Evolutionary conservation across 1,139 yeast genomes (phyloP), one percentile per base, ranked within the genome.

Genomic region (Hansenula sp.): DNA sequence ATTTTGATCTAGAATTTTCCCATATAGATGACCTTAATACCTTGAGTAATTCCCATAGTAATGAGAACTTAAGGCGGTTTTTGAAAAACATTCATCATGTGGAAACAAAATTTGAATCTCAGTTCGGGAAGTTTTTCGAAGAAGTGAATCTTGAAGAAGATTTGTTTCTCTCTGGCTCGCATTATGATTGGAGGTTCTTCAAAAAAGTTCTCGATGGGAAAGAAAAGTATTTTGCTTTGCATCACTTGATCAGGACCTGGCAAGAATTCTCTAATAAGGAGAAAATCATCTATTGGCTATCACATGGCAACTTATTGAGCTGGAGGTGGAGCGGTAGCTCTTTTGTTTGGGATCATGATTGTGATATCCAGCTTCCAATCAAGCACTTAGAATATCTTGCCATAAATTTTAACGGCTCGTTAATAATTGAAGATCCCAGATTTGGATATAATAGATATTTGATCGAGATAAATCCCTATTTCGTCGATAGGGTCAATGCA

Each of bases 161-260:
- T 36, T 57, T 53, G 33, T 43, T 34, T 43, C 82, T 83, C 13
- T 77, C 55, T 38, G 81, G 81, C 1, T 72, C 71, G 46, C 94
- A 85, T 60, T 82, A 83, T 58, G 94, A 86, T 62, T 80, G 81
- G 77, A 68, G 91, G 43, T 85, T 86, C 54, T 85, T 81, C 65
- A 73, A 72, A 52, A 84, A 85, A n/a, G 66, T 76, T 12, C 62
- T 72, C 27, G 49, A 54, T 18, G 60, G 70, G 16, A 55, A 46
- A 15, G 75, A 73, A 53, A 67, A 76, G 40, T 72, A 71, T 48
- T 64, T 74, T 47, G 65, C 73, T 27, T 59, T 79, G 51, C 82
- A 77, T 46, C 79, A 76, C 42, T 58, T 79, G 65, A 67, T 76
- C 32, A 62, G 84, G 39, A 74, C 77, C 1, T 83, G 86, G 81